Evolutionary conservation across 331 rosid genomes (phyloP).

Genomic region (Prunus yedoensis): DNA sequence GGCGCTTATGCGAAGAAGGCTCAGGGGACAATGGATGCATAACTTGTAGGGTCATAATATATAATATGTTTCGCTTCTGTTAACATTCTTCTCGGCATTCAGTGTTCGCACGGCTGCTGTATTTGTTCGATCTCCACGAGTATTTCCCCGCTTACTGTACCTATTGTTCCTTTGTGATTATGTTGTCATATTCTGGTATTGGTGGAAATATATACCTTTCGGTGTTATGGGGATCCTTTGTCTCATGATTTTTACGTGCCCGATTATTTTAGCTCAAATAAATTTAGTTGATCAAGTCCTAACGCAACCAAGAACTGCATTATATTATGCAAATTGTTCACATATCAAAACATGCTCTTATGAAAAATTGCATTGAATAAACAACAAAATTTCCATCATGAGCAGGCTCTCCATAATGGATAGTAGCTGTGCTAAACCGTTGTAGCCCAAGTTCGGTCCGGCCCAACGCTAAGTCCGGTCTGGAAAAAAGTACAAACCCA

Average conservation of each 20-base stretch:
- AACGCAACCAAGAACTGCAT: no score
- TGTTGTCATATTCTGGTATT: no score
- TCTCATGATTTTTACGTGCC: background rate
- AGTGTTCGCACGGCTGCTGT: background rate
- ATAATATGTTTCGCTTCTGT: background rate
- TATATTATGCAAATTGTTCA: no score
- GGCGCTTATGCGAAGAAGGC: conserved; percentile 21
- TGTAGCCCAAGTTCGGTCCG: background rate
- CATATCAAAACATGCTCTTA: background rate
- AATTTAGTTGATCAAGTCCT: background rate
- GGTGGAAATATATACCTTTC: background rate
- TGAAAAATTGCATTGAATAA: background rate
- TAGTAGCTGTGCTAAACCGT: background rate
- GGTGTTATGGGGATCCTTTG: background rate
- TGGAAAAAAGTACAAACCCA: no score
- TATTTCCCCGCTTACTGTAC: background rate
- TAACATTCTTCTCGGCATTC: background rate
- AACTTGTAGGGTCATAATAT: background rate
- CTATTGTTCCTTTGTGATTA: background rate
- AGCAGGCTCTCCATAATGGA: background rate
- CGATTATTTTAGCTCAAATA: background rate
- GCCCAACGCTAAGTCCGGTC: background rate
- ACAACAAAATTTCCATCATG: background rate
- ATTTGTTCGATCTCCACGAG: background rate
- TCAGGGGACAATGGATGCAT: conserved; percentile 21